These are phyloP conservation scores for Diutina siamensis DNA, from an alignment of 1,139 yeast genomes.

Conservation along the genomic window DNA sequence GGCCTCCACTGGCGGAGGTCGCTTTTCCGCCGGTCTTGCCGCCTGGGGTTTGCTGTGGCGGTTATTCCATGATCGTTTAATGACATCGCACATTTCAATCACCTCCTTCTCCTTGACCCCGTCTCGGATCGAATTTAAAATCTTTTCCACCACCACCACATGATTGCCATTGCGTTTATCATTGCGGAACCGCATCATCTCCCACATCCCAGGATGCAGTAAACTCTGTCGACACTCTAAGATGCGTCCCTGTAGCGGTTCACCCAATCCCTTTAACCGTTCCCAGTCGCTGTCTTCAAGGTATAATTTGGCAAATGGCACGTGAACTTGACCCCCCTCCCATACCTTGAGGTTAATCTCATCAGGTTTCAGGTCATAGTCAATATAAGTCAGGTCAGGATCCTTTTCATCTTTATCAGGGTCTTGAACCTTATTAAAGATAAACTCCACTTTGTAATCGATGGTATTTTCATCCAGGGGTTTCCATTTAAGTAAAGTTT, in stretches of 20 bases:
- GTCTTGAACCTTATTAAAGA: slow-evolving; percentile 57
- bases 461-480: slow-evolving; percentile 92
- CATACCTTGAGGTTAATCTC: slow-evolving; percentile 55
- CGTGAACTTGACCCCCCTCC: slow-evolving; percentile 62
- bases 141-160: slow-evolving; percentile 65
- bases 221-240: slow-evolving; percentile 67
- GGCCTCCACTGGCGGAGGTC: slow-evolving; percentile 8
- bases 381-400: slow-evolving; percentile 63
- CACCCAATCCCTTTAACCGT: slow-evolving; percentile 48
- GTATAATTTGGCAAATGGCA: slow-evolving; percentile 52
- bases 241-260: slow-evolving; percentile 85
- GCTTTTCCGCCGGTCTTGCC: slow-evolving; percentile 5
- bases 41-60: slow-evolving; percentile 1
- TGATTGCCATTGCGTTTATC: slow-evolving; percentile 89
- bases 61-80: slow-evolving; percentile 23
- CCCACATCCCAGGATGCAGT: slow-evolving; percentile 55
- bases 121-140: slow-evolving; percentile 74
- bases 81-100: slow-evolving; percentile 28
- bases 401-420: slow-evolving; percentile 59
- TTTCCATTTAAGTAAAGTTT: slow-evolving; percentile 81
- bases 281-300: slow-evolving; percentile 77
- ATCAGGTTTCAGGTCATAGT: slow-evolving; percentile 73
- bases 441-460: slow-evolving; percentile 68
- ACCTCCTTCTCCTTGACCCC: slow-evolving; percentile 75
- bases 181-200: slow-evolving; percentile 78